Conservation (phyloP, 352 stramenopile species). For the Phytophthora aleatoria region DNA sequence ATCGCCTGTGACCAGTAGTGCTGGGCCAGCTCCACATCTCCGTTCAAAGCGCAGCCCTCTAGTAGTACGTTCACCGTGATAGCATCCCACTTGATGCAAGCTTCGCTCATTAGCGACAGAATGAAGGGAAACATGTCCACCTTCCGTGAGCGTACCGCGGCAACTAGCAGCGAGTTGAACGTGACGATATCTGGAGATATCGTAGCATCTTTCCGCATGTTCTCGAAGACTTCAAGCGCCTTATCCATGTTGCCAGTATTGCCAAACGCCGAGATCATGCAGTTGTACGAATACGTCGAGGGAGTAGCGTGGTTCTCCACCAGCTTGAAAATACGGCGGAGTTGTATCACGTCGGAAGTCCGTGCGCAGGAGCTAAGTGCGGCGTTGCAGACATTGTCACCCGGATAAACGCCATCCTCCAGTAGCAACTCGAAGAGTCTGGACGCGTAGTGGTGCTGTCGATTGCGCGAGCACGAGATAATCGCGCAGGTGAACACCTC, state of each 20-base stretch:
- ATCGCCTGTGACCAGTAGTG: constrained; percentile 62
- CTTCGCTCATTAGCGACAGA: constrained; percentile 52
- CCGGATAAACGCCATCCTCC: constrained; percentile 66
- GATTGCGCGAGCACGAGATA: constrained; percentile 77
- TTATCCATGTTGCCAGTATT: constrained; percentile 69
- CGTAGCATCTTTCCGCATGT: constrained; percentile 35
- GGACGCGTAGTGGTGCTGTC: constrained; percentile 61
- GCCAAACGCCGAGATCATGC: constrained; percentile 83
- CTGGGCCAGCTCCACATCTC: constrained; percentile 51
- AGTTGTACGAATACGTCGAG: constrained; percentile 83
- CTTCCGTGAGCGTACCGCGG: constrained; percentile 56
- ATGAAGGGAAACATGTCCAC: constrained; percentile 59
- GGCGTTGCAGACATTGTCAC: constrained; percentile 77
- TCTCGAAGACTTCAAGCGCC: constrained; percentile 58
- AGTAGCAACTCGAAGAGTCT: constrained; percentile 70
- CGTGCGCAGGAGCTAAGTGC: constrained; percentile 70
- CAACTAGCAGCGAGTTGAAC: constrained; percentile 73
- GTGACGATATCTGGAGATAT: constrained; percentile 63
- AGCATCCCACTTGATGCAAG: constrained; percentile 63
- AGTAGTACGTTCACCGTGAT: constrained; percentile 84
- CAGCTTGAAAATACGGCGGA: constrained; percentile 69
- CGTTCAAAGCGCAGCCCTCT: constrained; percentile 53
- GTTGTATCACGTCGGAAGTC: constrained; percentile 58
- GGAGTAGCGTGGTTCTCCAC: constrained; percentile 59
- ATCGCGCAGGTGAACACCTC: constrained; percentile 78